Conservation (phyloP, 768 basidiomycete species). For the Mycena chlorophos region DNA sequence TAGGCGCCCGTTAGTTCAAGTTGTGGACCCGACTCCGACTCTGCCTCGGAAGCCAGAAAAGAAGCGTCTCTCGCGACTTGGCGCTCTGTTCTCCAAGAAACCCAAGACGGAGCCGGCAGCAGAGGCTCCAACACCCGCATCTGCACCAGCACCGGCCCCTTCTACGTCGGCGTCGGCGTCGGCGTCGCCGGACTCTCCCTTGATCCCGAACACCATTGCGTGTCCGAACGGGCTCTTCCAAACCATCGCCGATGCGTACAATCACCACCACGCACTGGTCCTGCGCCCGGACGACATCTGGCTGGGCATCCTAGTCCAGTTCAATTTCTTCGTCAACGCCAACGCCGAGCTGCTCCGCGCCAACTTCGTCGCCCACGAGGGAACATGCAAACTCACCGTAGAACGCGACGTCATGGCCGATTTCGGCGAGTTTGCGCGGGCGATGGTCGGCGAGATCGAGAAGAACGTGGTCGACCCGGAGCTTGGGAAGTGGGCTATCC, state of each 20-base stretch:
- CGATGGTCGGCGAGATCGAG: conserved; percentile 26
- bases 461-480: conserved; percentile 31
- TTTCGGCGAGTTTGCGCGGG: conserved; percentile 26
- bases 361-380: conserved; percentile 31
- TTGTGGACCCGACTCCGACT: too few relatives aligned
- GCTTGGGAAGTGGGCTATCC: conserved; percentile 43
- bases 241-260: conserved; percentile 29
- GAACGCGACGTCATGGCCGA: conserved; percentile 8
- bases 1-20: too few relatives aligned
- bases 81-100: too few relatives aligned
- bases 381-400: conserved; percentile 20
- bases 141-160: too few relatives aligned
- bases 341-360: conserved; percentile 34
- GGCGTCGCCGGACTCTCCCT: too few relatives aligned
- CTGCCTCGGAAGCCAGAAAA: too few relatives aligned
- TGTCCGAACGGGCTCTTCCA: conserved; percentile 1
- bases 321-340: conserved; percentile 40
- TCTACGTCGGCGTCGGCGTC: too few relatives aligned
- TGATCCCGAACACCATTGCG: neutral
- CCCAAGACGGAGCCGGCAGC: too few relatives aligned
- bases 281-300: conserved; percentile 54
- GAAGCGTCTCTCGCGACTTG: too few relatives aligned
- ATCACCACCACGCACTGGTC: conserved; percentile 37
- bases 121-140: too few relatives aligned
- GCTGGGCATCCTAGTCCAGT: conserved; percentile 42